Evolutionary conservation across 2,329 filamentous ascomycete genomes (phyloP), one percentile per base, ranked within the genome.

Genomic region (Ophiostoma himal-ulmi): DNA sequence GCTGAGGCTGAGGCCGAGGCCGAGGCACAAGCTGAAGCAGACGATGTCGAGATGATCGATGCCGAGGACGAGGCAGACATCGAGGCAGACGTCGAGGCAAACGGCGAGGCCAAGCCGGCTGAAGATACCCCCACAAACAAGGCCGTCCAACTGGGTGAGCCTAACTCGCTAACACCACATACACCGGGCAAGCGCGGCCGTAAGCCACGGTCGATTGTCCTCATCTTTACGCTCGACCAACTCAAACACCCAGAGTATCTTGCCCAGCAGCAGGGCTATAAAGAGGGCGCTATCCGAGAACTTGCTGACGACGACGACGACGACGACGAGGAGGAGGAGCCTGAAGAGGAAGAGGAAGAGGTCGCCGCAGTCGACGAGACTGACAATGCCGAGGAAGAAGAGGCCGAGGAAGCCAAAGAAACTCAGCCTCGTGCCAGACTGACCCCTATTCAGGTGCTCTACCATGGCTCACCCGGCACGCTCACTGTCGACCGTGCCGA

Each of bases 191-290:
- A 22, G 22, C 75, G 73, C 34, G 78, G 79, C 4, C 76, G 78
- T 14, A 75, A 75, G 37, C 76, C 75, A 72, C 76, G 78, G 74
- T 77, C 77, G 13, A 67, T 76, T 5, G 75, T 80, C 34, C 71
- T 77, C 1, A 72, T 78, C 2, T 77, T 79, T 64, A 76, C 73
- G 52, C 76, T 74, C 0, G 72, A 76, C 11, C 76, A 76, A 65
- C 72, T 80, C 36, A 76, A 75, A 34, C 68, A 74, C 26, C 66
- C 64, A 3, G 64, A 66, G 5, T 72, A 73, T n/a, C 72, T 75
- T 8, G 44, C 13, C 4, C 36, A 37, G 20, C 54, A 69, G 22
- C 2, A n/a, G 2, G 71, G 72, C 34, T 69, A 71, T 37, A 70
- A 70, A 14, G 67, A 60, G 8, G 69, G 69, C 0, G 30, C 37